A percentile compares a stretch with the other conserved stretches of the same genome.
These are phyloP conservation scores for Pseudogymnoascus sp. DNA, from an alignment of 2,329 filamentous ascomycete genomes.

Conservation along the genomic window DNA sequence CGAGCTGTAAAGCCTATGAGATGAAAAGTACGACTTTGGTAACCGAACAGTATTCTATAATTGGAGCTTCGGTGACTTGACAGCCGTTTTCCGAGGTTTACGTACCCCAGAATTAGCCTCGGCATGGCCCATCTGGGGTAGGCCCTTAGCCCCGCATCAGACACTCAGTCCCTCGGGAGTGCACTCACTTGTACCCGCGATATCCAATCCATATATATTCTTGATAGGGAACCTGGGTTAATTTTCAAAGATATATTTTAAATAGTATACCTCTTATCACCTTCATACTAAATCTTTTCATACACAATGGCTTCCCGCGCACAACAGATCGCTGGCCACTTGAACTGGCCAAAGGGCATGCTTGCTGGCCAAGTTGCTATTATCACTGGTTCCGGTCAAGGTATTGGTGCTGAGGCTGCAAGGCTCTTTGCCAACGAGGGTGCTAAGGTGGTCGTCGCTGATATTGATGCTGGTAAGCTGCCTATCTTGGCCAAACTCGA, in stretches of 20 bases:
- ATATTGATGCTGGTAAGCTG: slow-evolving; percentile 62
- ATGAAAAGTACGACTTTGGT: not conserved
- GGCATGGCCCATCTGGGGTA: slow-evolving; percentile 3
- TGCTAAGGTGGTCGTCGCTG: slow-evolving; percentile 72
- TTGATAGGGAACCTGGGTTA: not conserved
- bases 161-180: not conserved
- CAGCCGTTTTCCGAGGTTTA: not conserved
- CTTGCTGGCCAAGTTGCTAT: slow-evolving; percentile 75
- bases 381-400: slow-evolving; percentile 77
- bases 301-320: slow-evolving; percentile 41
- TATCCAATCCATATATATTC: not conserved
- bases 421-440: slow-evolving; percentile 80
- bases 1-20: not conserved
- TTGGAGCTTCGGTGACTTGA: slow-evolving; percentile 4
- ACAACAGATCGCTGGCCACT: slow-evolving; percentile 64
- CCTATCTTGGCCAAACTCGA: slow-evolving; percentile 10
- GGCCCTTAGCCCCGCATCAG: not conserved
- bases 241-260: not conserved
- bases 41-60: not conserved
- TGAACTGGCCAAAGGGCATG: slow-evolving; percentile 74
- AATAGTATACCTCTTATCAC: not conserved
- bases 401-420: slow-evolving; percentile 79
- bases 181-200: not conserved
- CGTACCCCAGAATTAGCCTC: not conserved
- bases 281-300: not conserved